These are phyloP conservation scores for Anthracocystis panici-leucophaei DNA, from an alignment of 1,284 basidiomycete species.

Conservation along the genomic window DNA sequence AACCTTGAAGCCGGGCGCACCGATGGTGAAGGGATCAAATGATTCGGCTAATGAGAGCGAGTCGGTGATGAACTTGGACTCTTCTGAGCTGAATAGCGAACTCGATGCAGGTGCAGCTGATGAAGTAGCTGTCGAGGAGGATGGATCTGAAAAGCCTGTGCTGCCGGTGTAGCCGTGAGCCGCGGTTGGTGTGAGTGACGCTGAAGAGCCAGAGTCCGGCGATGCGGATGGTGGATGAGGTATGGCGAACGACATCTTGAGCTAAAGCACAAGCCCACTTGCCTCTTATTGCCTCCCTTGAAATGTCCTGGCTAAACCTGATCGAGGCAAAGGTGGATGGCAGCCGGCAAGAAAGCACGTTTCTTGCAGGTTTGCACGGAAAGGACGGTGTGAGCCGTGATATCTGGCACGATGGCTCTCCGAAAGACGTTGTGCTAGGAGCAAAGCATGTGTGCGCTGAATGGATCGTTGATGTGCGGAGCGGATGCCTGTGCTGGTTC, in stretches of 20 bases:
- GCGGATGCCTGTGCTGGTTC: background rate
- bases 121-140: conserved; percentile 7
- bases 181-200: conserved; percentile 43
- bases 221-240: conserved; percentile 42
- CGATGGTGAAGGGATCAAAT: conserved; percentile 63
- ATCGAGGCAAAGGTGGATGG: background rate
- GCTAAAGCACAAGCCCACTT: background rate
- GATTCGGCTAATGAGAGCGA: conserved; percentile 53
- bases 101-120: conserved; percentile 18
- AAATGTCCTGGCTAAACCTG: background rate
- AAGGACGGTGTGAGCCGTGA: background rate
- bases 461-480: background rate
- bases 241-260: conserved; percentile 41
- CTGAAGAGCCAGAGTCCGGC: conserved; percentile 45
- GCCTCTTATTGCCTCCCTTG: no score
- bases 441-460: conserved; percentile 5
- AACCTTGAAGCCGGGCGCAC: conserved; percentile 62
- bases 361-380: background rate
- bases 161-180: conserved; percentile 32
- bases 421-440: background rate
- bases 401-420: background rate
- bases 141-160: conserved; percentile 27
- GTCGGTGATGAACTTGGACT: conserved; percentile 61
- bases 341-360: background rate
- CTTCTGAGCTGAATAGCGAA: conserved; percentile 59